Evolutionary conservation across 345 rosid genomes (phyloP), one percentile per base, ranked within the genome.

Genomic region (Lepidium aucheri): DNA sequence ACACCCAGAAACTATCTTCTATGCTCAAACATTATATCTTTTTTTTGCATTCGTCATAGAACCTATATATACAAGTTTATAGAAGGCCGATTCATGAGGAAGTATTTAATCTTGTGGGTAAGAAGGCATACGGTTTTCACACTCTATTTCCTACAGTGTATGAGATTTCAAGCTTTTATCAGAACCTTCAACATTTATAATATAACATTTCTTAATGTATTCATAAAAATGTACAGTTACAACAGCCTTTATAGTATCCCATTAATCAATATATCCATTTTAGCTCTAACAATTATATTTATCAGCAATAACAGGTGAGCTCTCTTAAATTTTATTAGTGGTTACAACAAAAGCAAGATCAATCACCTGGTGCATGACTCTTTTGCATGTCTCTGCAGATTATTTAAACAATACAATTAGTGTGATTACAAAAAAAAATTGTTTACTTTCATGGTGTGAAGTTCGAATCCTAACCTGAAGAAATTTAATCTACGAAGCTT

Each of bases 381-480:
- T 87, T 90, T 77, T 81, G 83, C 50, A 82, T 85, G 46, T 90
- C 88, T 65, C 97, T 87, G 85, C 41, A 81, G 10, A 65, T 65
- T 14, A 35, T n/a, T 17, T 17, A 24, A 33, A 17, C 14, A 34
- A 45, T 4, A 34, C 26, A 1, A 50, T 35, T 58, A 53, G 51
- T 53, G 6, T 53, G 43, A 18, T n/a, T 28, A 15, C 47, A 4
- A 6, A 50, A 35, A 24, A 3, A 42, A 14, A 8, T 22, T 10
- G 20, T 69, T 33, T 22, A 61, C 51, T 53, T 70, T 45, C 63
- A 62, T 70, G 50, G 13, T 33, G 20, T 61, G 2, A 52, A 42
- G 9, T 43, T 28, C 45, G 51, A 63, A 64, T 47, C 30, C 65
- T 57, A 49, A 76, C 93, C 81, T 87, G 73, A 87, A 87, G 70